These are phyloP conservation scores for Salinomyces thailandicus DNA, from an alignment of 2,329 filamentous ascomycete genomes.

Conservation along the genomic window DNA sequence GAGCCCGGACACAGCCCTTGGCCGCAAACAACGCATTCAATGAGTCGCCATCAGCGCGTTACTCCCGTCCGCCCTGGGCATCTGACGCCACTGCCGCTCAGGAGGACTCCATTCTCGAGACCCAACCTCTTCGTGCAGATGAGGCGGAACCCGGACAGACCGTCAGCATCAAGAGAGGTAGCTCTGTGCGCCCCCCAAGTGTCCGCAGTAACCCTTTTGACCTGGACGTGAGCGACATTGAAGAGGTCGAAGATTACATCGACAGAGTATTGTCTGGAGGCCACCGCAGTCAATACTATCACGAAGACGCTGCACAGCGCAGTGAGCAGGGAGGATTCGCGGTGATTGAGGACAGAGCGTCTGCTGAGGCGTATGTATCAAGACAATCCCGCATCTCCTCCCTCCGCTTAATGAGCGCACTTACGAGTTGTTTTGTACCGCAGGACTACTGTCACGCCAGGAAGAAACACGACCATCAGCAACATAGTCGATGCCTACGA, in stretches of 20 bases:
- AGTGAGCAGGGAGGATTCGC: slow-evolving; percentile 1
- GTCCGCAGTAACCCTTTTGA: slow-evolving; percentile 19
- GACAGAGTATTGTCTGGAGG: slow-evolving; percentile 3
- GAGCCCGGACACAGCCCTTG: not conserved
- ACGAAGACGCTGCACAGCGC: not conserved
- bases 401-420: slow-evolving; percentile 23
- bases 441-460: slow-evolving; percentile 13
- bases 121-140: too few relatives aligned
- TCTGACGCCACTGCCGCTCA: too few relatives aligned
- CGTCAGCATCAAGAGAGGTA: too few relatives aligned
- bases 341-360: slow-evolving; percentile 11
- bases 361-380: slow-evolving; percentile 24
- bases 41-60: slow-evolving; percentile 1
- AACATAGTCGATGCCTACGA: slow-evolving; percentile 20
- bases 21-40: not conserved
- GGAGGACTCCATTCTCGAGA: too few relatives aligned
- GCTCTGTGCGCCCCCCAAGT: too few relatives aligned
- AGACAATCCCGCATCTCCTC: slow-evolving; percentile 9
- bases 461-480: slow-evolving; percentile 17
- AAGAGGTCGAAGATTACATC: slow-evolving; percentile 8
- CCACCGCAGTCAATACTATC: not conserved
- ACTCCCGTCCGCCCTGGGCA: too few relatives aligned
- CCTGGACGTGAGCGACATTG: slow-evolving; percentile 17
- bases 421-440: slow-evolving; percentile 24
- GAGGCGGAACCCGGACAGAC: not conserved